Evolutionary conservation across 495 filamentous ascomycete species (phyloP), one percentile per base, ranked within the genome.

Genomic region (Aspergillus campestris): DNA sequence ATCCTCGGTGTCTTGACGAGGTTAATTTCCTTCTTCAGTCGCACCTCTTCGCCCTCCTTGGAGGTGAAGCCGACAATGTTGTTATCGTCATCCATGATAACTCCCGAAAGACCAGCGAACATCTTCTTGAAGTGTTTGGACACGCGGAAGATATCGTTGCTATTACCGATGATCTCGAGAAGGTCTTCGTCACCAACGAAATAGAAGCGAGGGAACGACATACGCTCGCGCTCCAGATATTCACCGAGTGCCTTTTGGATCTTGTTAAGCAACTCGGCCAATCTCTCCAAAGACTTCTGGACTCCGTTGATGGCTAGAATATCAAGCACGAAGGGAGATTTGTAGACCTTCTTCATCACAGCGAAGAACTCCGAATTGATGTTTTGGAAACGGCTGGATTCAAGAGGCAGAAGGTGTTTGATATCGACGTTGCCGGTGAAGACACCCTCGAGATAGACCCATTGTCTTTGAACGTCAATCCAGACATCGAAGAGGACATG

Each of bases 101-200:
- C 74, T 1, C 91, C 90, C 5, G 82, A 87, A 18, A 99, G 71
- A 40, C 92, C 92, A 44, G 92, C 92, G 70, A 99, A 99, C 92
- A 99, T 99, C 74, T 99, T 99, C 65, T 94, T 88, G 71, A 99
- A 87, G 64, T 99, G 92, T 63, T 97, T 97, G 37, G 91, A 86
- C 47, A 99, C 89, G 24, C 92, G 88, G 55, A 88, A 71, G 8
- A 90, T 94, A 55, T 99, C 92, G 55, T 95, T 96, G 65, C 89
- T 95, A 64, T 99, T 99, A 60, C 92, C 92, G 41, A 99, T 99
- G 64, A 99, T 99, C 65, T 99, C 92, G n/a, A 99, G 73, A 47
- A 99, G 70, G 64, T 99, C 92, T 64, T 99, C 92, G 55, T 99
- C 92, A 61, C 92, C 92, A 45, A 99, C 92, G 57, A 99, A 99